These are phyloP conservation scores for Tremella yokohamensis DNA, from an alignment of 768 basidiomycete genomes.

Conservation along the genomic window DNA sequence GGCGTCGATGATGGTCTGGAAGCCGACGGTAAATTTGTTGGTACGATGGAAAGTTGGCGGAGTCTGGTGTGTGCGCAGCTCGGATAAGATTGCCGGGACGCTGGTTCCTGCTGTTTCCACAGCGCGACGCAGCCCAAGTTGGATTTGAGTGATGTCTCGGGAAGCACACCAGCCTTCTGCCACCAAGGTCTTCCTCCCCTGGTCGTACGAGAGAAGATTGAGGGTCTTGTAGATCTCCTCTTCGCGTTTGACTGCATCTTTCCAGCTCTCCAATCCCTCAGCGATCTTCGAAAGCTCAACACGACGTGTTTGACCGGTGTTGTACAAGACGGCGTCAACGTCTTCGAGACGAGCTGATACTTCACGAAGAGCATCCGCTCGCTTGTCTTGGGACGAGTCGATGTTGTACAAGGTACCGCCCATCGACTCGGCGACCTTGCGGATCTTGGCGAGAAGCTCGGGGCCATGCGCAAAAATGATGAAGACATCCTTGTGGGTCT, in stretches of 20 bases:
- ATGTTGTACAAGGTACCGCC: constrained; percentile 95
- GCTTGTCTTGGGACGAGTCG: constrained; percentile 88
- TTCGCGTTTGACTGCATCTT: constrained; percentile 90
- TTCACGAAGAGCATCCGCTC: constrained; percentile 81
- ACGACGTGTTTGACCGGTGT: constrained; percentile 78
- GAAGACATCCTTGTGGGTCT: constrained; percentile 96
- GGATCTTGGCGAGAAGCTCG: constrained; percentile 87
- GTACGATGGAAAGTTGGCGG: constrained; percentile 94
- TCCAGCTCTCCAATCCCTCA: constrained; percentile 81
- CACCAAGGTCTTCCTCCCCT: constrained; percentile 85
- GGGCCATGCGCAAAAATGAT: constrained; percentile 98
- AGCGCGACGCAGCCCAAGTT: constrained; percentile 80
- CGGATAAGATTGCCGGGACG: constrained; percentile 86
- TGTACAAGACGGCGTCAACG: constrained; percentile 79
- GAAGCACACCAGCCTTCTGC: constrained; percentile 98
- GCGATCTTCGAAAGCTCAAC: constrained; percentile 78
- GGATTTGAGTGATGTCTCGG: constrained; percentile 79
- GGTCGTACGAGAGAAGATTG: constrained; percentile 93
- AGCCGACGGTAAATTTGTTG: constrained; percentile 93
- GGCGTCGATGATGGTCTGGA: constrained; percentile 96
- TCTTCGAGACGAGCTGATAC: constrained; percentile 87
- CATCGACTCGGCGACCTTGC: constrained; percentile 98
- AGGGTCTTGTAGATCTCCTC: constrained; percentile 93
- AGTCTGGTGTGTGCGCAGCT: constrained; percentile 79
- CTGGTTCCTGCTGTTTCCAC: constrained; percentile 92